phyloP scores from a whole-genome alignment of 2,329 filamentous ascomycete species.

The Cercospora sojina region DNA sequence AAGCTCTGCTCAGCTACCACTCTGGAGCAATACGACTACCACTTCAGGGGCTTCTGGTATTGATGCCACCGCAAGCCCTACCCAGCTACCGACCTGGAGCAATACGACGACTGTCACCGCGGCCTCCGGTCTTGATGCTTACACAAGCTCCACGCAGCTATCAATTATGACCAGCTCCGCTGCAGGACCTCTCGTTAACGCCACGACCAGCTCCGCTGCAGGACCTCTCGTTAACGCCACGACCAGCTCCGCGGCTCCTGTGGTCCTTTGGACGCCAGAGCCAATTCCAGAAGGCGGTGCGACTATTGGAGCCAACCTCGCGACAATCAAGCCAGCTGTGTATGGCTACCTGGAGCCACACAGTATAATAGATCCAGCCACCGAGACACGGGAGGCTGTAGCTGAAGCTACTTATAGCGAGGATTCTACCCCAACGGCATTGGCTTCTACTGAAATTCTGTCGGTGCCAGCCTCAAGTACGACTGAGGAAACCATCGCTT shows the following conservation, averaged over 20 bases:
- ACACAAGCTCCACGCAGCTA: background rate
- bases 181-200: no score
- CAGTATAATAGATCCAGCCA: constrained; percentile 3
- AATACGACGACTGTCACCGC: background rate
- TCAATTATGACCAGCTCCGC: no score
- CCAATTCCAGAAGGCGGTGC: constrained; percentile 1
- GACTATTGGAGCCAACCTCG: constrained; percentile 1
- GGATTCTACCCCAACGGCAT: background rate
- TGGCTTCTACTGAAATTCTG: background rate
- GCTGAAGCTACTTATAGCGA: background rate
- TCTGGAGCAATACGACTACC: background rate
- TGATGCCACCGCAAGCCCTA: background rate
- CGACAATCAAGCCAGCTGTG: background rate
- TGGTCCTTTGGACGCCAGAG: constrained; percentile 3
- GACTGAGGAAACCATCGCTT: background rate
- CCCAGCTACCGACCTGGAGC: background rate
- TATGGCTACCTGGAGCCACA: constrained; percentile 2
- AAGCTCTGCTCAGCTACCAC: background rate
- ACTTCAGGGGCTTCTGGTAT: background rate
- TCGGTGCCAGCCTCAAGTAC: background rate
- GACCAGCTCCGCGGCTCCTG: constrained; percentile 1
- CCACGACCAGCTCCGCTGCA: background rate
- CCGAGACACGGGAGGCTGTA: background rate
- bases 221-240: background rate
- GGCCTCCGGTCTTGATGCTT: background rate